A percentile compares a stretch with the other conserved stretches of the same genome.
phyloP scores from a whole-genome alignment of 108 stramenopile genomes.

The Cyclotella atomus region DNA sequence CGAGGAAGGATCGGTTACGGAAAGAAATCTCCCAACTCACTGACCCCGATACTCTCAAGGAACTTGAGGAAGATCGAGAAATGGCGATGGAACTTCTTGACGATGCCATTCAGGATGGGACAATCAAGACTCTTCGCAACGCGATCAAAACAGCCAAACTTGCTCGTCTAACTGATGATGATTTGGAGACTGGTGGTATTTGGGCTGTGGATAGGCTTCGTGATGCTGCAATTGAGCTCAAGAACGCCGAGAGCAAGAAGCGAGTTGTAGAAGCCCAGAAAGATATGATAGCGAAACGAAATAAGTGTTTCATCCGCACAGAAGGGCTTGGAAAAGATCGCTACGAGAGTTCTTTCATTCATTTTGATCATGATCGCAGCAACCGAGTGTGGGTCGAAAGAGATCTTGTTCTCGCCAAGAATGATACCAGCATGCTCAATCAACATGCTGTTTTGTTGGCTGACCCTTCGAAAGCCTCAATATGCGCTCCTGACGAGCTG shows the following conservation, averaged over 20 bases:
- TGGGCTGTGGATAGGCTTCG: constrained; percentile 81
- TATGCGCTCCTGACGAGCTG: constrained; percentile 70
- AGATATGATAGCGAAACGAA: constrained; percentile 81
- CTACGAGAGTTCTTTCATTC: constrained; percentile 72
- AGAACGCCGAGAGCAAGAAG: constrained; percentile 77
- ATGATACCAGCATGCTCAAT: constrained; percentile 22
- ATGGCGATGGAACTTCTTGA: constrained; percentile 65
- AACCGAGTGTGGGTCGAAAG: constrained; percentile 83
- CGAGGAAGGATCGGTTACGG: constrained; percentile 66
- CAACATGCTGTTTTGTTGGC: constrained; percentile 47
- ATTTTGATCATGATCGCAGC: constrained; percentile 75
- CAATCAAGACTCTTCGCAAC: constrained; percentile 77
- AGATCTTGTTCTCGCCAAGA: constrained; percentile 46
- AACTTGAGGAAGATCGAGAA: constrained; percentile 56
- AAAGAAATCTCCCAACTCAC: constrained; percentile 65
- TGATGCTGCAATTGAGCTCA: constrained; percentile 84
- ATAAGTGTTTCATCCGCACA: constrained; percentile 85
- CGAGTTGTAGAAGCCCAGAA: constrained; percentile 85
- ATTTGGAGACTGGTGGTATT: constrained; percentile 75
- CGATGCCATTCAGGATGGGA: constrained; percentile 89
- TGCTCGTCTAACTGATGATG: constrained; percentile 70
- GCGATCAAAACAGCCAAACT: constrained; percentile 80
- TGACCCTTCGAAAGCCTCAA: constrained; percentile 24
- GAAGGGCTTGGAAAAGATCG: constrained; percentile 78
- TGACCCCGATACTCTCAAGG: constrained; percentile 39